These are phyloP conservation scores for Lasiosphaeriaceae sp. DNA, from an alignment of 495 filamentous ascomycete species.

Conservation along the genomic window DNA sequence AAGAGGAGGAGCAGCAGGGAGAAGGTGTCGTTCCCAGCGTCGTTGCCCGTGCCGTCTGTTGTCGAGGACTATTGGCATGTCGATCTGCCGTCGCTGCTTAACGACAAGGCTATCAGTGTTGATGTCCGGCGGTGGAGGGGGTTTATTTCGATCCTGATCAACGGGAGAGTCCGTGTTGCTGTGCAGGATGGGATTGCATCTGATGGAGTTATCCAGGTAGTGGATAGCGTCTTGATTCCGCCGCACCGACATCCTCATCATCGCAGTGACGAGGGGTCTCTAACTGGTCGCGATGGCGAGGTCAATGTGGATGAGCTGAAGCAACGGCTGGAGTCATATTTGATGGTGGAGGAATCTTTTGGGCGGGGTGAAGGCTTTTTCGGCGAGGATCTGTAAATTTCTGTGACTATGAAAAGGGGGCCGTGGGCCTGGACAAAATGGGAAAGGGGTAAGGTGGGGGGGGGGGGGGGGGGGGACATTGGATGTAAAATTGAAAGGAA, in stretches of 20 bases:
- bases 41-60: background rate
- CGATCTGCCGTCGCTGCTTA: conserved; percentile 63
- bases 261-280: conserved; percentile 13
- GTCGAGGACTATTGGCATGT: conserved; percentile 43
- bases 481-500: background rate
- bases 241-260: conserved; percentile 46
- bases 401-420: background rate
- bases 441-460: background rate
- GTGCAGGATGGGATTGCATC: conserved; percentile 62
- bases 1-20: conserved; percentile 27
- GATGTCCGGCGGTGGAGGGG: conserved; percentile 62
- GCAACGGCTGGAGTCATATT: conserved; percentile 24
- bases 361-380: background rate
- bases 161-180: conserved; percentile 58
- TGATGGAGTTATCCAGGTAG: conserved; percentile 75
- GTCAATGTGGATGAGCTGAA: conserved; percentile 25
- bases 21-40: too few species aligned
- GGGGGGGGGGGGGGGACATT: background rate
- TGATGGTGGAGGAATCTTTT: conserved; percentile 14
- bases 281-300: conserved; percentile 9
- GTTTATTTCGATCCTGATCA: conserved; percentile 64
- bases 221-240: conserved; percentile 68
- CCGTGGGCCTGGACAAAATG: background rate
- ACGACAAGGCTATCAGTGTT: conserved; percentile 55
- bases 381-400: conserved; percentile 12